A percentile compares a stretch with the other conserved stretches of the same genome.
These are phyloP conservation scores for Panus rudis DNA, from an alignment of 768 basidiomycete species.

Conservation along the genomic window DNA sequence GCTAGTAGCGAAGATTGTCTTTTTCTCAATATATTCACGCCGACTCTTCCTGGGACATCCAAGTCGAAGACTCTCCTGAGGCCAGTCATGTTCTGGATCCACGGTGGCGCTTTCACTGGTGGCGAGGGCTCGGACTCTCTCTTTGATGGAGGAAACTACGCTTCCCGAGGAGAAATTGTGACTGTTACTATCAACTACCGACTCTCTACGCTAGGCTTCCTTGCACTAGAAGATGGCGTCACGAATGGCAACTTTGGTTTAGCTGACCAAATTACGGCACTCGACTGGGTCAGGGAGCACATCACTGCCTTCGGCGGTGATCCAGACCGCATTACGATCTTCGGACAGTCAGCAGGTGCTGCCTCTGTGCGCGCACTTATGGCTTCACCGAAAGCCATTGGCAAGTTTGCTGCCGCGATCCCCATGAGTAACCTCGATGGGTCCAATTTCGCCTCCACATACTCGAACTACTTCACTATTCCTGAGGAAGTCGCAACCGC, in stretches of 20 bases:
- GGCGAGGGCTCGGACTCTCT: conserved; percentile 33
- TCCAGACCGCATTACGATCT: conserved; percentile 42
- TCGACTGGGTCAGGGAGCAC: conserved; percentile 43
- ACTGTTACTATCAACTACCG: conserved; percentile 33
- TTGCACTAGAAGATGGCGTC: conserved; percentile 34
- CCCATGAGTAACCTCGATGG: conserved; percentile 42
- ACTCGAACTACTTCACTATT: conserved; percentile 43
- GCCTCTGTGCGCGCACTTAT: conserved; percentile 31
- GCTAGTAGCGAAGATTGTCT: conserved; percentile 38
- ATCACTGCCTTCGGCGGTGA: conserved; percentile 56
- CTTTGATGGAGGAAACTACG: conserved; percentile 39
- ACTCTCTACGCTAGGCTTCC: conserved; percentile 36
- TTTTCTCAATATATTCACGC: conserved; percentile 41
- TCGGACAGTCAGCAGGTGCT: conserved; percentile 50
- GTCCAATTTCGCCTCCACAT: conserved; percentile 40
- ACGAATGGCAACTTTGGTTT: conserved; percentile 42
- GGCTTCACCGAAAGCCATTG: conserved; percentile 25
- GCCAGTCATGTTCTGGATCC: conserved; percentile 45
- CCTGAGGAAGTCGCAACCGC: conserved; percentile 29
- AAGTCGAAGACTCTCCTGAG: conserved; percentile 21
- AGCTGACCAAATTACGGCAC: conserved; percentile 34
- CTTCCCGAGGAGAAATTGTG: conserved; percentile 36
- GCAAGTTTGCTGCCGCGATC: conserved; percentile 27
- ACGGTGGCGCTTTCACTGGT: conserved; percentile 39
- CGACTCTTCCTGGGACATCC: conserved; percentile 25